phyloP scores from a whole-genome alignment of 257 asterid species.

The Solanum rostratum region DNA sequence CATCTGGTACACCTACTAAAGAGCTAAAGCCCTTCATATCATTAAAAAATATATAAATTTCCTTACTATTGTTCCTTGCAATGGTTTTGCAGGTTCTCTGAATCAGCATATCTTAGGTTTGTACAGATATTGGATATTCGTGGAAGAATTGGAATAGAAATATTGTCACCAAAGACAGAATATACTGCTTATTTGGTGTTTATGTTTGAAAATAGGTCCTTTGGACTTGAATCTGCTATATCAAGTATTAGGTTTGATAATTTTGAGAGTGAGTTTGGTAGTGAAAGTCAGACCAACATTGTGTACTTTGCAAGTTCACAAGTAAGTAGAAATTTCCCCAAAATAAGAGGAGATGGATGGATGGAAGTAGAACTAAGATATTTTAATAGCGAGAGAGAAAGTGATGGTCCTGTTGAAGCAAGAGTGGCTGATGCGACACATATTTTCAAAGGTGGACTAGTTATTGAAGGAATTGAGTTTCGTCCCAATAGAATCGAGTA shows the following conservation, averaged over 20 bases:
- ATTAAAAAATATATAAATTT: too few species aligned
- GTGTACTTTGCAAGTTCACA: not conserved
- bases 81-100: conserved; percentile 11
- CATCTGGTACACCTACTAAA: too few species aligned
- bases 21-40: not conserved
- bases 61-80: not conserved
- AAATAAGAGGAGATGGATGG: conserved; percentile 41
- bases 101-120: not conserved
- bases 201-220: conserved; percentile 12
- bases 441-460: too few species aligned
- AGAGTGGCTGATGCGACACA: too few species aligned
- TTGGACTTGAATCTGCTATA: conserved; percentile 27
- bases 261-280: not conserved
- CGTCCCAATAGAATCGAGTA: too few species aligned
- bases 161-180: conserved; percentile 23
- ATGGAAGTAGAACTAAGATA: conserved; percentile 33
- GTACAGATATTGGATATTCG: not conserved
- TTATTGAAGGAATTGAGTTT: too few species aligned
- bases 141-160: conserved; percentile 21
- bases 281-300: not conserved
- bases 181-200: conserved; percentile 50
- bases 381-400: not conserved
- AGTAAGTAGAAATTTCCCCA: not conserved
- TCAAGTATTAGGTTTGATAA: not conserved
- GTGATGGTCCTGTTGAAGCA: too few species aligned